Percentiles rank a stretch among this genome's conserved stretches.
phyloP scores from a whole-genome alignment of 2,329 filamentous ascomycete genomes.

The Ceratocystis destructans region DNA sequence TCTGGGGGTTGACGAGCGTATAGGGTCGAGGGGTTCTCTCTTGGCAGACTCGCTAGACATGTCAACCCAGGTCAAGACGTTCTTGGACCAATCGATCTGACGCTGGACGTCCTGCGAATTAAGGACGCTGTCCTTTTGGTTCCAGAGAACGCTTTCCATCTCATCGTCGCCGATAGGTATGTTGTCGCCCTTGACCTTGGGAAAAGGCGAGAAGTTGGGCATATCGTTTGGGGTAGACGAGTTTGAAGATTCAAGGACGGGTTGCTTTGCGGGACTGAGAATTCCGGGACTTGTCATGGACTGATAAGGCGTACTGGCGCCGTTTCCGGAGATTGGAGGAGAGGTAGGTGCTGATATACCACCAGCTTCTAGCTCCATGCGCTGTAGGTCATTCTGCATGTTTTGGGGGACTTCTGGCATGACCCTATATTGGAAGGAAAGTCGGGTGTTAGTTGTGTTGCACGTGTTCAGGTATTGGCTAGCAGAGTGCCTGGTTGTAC shows the following conservation, averaged over 20 bases:
- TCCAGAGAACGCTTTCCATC: slow-evolving; percentile 79
- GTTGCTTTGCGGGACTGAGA: slow-evolving; percentile 16
- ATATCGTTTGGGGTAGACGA: slow-evolving; percentile 29
- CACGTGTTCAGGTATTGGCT: neutral
- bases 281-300: slow-evolving; percentile 27
- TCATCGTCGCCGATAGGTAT: slow-evolving; percentile 90
- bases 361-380: slow-evolving; percentile 70
- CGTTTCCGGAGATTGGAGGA: slow-evolving; percentile 23
- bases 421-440: slow-evolving; percentile 41
- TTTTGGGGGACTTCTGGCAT: slow-evolving; percentile 94
- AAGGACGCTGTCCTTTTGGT: slow-evolving; percentile 67
- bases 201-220: slow-evolving; percentile 84
- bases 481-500: neutral
- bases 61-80: slow-evolving; percentile 79
- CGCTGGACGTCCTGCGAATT: slow-evolving; percentile 91
- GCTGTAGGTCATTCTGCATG: slow-evolving; percentile 87
- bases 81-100: slow-evolving; percentile 93
- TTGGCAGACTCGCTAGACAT: slow-evolving; percentile 63
- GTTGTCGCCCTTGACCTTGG: slow-evolving; percentile 71
- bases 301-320: slow-evolving; percentile 26
- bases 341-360: slow-evolving; percentile 29
- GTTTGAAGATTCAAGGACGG: slow-evolving; percentile 10
- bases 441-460: slow-evolving; percentile 13
- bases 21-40: slow-evolving; percentile 40
- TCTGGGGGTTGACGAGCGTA: slow-evolving; percentile 64